phyloP scores from a whole-genome alignment of 805 yeast genomes.

The Zygotorulaspora sp. region DNA sequence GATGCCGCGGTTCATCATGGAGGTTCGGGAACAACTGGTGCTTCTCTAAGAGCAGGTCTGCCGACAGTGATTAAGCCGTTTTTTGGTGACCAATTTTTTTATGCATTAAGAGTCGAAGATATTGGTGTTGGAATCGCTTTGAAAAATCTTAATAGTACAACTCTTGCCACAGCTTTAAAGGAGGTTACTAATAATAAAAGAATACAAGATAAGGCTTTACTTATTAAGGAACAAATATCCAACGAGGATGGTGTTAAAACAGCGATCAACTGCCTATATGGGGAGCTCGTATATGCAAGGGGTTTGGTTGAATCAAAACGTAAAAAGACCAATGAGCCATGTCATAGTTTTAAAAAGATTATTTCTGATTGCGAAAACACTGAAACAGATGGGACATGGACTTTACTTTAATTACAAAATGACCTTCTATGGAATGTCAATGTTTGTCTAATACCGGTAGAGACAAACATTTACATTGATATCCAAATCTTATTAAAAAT shows the following conservation, averaged over 20 bases:
- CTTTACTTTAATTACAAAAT: slow-evolving; percentile 3
- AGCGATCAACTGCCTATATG: slow-evolving; percentile 76
- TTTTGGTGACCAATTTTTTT: slow-evolving; percentile 94
- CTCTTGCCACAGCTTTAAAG: slow-evolving; percentile 62
- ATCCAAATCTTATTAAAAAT: neutral
- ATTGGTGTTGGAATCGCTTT: slow-evolving; percentile 77
- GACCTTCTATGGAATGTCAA: too few relatives aligned
- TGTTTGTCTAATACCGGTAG: too few relatives aligned
- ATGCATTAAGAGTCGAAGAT: slow-evolving; percentile 82
- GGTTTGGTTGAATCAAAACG: slow-evolving; percentile 49
- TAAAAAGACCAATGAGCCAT: slow-evolving; percentile 13
- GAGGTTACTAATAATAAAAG: slow-evolving; percentile 63
- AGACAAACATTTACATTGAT: too few relatives aligned
- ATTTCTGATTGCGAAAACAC: neutral
- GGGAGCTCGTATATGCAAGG: slow-evolving; percentile 71
- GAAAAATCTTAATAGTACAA: slow-evolving; percentile 58
- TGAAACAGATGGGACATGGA: slow-evolving; percentile 7
- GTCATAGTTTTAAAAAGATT: neutral
- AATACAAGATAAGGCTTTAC: slow-evolving; percentile 62
- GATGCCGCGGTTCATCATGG: slow-evolving; percentile 98
- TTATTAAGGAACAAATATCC: slow-evolving; percentile 57
- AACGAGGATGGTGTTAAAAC: slow-evolving; percentile 75
- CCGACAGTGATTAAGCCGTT: slow-evolving; percentile 93
- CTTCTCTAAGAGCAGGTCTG: slow-evolving; percentile 75
- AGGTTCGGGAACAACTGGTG: slow-evolving; percentile 96